A percentile compares a stretch with the other conserved stretches of the same genome.
phyloP scores from a whole-genome alignment of 192 early-diverging fungal species.

The Coemansia sp. region DNA sequence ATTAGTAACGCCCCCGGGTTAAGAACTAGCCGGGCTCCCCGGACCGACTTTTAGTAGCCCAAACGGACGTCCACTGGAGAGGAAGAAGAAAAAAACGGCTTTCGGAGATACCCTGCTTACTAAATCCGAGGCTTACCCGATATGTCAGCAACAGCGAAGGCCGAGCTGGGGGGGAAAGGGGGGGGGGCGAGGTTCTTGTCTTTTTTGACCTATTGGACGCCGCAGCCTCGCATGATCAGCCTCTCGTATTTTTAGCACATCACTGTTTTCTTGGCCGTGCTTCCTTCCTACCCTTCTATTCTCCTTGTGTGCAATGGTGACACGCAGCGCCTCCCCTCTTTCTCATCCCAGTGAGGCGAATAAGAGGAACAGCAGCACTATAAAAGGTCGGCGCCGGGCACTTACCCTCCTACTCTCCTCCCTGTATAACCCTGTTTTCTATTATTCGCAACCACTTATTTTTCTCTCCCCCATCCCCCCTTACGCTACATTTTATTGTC shows the following conservation, averaged over 20 bases:
- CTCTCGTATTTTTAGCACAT: conserved; percentile 17
- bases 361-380: background rate
- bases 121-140: conserved; percentile 38
- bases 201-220: conserved; percentile 1
- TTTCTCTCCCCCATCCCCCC: background rate
- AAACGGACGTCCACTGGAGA: background rate
- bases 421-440: background rate
- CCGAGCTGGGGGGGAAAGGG: background rate
- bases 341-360: background rate
- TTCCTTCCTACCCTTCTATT: background rate
- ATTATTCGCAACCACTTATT: background rate
- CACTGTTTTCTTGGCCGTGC: background rate
- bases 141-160: conserved; percentile 8
- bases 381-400: background rate
- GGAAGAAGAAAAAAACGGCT: conserved; percentile 7
- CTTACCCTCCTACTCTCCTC: background rate
- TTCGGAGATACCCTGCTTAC: conserved; percentile 27
- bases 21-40: background rate
- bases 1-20: background rate
- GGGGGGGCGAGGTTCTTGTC: background rate
- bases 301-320: conserved; percentile 1
- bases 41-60: background rate
- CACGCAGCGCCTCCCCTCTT: background rate
- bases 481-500: background rate
- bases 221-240: conserved; percentile 15